Percentiles rank a stretch among this genome's conserved stretches.
Conservation (phyloP, 768 basidiomycete genomes). For the Naganishia vishniacii region DNA sequence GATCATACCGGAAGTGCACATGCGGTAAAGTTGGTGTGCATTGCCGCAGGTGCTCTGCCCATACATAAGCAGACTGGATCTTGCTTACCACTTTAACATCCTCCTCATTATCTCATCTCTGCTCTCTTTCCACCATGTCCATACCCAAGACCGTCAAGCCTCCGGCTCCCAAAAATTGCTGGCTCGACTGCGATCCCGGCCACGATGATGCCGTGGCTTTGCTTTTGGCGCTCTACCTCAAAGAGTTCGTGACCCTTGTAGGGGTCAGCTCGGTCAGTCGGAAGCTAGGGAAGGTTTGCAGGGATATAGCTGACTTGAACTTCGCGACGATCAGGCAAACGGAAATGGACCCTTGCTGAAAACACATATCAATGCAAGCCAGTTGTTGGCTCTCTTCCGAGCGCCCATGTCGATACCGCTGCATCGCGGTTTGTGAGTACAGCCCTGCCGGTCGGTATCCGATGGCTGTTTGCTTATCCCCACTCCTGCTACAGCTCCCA, state of each 20-base stretch:
- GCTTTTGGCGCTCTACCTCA: conserved; percentile 21
- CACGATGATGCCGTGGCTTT: conserved; percentile 26
- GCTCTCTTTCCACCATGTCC: neutral
- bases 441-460: neutral
- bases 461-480: neutral
- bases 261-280: conserved; percentile 27
- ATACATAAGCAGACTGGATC: too few species aligned
- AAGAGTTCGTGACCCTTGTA: conserved; percentile 16
- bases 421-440: conserved; percentile 24
- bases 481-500: conserved; percentile 3
- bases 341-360: conserved; percentile 23
- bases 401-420: conserved; percentile 17
- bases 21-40: too few species aligned
- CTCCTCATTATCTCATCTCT: too few species aligned
- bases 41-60: too few species aligned
- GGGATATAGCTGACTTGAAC: neutral
- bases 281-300: neutral
- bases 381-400: conserved; percentile 20
- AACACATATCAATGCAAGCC: conserved; percentile 22
- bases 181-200: conserved; percentile 25
- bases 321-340: neutral
- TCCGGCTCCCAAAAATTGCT: neutral
- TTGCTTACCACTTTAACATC: too few species aligned
- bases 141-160: neutral
- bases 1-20: too few species aligned